These are phyloP conservation scores for Aspergillus diversus DNA, from an alignment of 495 filamentous ascomycete genomes.

Conservation along the genomic window DNA sequence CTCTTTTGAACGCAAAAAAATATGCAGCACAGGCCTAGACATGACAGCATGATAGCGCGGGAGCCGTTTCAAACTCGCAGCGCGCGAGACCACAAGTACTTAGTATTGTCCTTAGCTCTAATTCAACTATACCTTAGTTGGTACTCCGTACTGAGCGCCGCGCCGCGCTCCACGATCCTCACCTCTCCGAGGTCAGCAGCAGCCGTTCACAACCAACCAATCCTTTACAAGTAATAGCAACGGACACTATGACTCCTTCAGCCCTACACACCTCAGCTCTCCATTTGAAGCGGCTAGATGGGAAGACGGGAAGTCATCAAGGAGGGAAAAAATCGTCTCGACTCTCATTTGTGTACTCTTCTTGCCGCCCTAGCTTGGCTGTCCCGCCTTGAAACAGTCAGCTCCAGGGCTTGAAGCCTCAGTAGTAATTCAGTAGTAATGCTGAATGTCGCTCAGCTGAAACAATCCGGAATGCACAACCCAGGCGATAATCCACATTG, in stretches of 20 bases:
- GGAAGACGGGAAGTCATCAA: background rate
- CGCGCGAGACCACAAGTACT: background rate
- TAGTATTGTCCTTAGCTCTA: background rate
- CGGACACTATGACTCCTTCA: background rate
- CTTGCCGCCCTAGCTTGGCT: no score
- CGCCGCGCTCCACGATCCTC: no score
- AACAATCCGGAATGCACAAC: slow-evolving; percentile 9
- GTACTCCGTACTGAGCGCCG: background rate
- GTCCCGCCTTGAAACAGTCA: background rate
- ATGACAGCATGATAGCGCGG: background rate
- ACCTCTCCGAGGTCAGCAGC: background rate
- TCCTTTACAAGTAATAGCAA: background rate
- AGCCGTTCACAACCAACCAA: background rate
- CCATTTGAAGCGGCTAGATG: background rate
- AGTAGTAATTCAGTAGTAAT: slow-evolving; percentile 1
- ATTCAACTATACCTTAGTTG: background rate
- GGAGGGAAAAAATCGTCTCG: no score
- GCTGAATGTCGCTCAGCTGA: slow-evolving; percentile 8
- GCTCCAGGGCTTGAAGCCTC: slow-evolving; percentile 14
- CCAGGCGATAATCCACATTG: background rate
- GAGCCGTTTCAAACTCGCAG: background rate
- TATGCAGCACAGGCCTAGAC: background rate
- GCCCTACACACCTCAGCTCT: background rate
- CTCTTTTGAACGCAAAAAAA: background rate
- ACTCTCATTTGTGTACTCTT: no score